Percentiles rank a stretch among this genome's conserved stretches.
Conservation (phyloP, 768 basidiomycete species). For the Austroboletus festivus region DNA sequence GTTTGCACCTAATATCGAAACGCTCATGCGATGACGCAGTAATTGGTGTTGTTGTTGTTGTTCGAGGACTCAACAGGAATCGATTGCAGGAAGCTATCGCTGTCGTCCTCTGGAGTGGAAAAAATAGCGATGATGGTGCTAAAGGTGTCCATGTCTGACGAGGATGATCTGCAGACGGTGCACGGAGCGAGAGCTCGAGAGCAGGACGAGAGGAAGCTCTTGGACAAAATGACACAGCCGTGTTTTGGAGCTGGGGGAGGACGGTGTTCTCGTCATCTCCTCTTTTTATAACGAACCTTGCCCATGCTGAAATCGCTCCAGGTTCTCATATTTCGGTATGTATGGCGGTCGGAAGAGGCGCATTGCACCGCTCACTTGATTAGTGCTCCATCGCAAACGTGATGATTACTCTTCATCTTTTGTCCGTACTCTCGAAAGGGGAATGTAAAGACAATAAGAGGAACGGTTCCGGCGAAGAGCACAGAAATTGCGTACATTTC, state of each 20-base stretch:
- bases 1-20: background rate
- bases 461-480: background rate
- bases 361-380: background rate
- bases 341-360: conserved; percentile 1
- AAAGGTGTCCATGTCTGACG: conserved; percentile 23
- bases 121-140: conserved; percentile 16
- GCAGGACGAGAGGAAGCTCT: background rate
- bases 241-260: conserved; percentile 6
- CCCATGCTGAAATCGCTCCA: conserved; percentile 1
- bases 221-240: conserved; percentile 3
- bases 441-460: conserved; percentile 21
- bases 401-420: background rate
- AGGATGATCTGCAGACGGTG: background rate
- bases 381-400: background rate
- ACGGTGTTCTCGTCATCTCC: background rate
- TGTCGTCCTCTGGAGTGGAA: background rate
- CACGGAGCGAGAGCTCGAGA: background rate
- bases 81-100: conserved; percentile 5
- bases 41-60: background rate
- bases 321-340: background rate
- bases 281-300: conserved; percentile 21
- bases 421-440: conserved; percentile 2
- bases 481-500: background rate
- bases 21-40: conserved; percentile 24
- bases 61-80: conserved; percentile 12